phyloP scores from a whole-genome alignment of 1,284 basidiomycete species.

The Cutaneotrichosporon dermatis region DNA sequence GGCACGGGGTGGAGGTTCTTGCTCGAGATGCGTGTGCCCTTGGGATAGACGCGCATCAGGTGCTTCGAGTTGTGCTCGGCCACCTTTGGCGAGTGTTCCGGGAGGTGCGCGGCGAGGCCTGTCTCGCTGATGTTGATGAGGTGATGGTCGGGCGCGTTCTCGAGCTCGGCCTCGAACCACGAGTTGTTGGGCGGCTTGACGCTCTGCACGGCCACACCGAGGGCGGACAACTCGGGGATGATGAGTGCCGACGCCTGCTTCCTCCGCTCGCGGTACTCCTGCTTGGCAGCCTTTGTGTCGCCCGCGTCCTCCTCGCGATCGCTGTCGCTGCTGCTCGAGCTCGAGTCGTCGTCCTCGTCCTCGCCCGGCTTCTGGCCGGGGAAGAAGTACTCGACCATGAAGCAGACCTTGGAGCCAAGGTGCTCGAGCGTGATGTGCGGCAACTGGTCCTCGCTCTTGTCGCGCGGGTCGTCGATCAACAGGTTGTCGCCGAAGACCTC shows the following conservation, averaged over 20 bases:
- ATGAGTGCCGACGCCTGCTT: slow-evolving; percentile 2
- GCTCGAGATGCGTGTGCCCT: slow-evolving; percentile 72
- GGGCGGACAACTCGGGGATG: slow-evolving; percentile 13
- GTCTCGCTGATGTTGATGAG: slow-evolving; percentile 22
- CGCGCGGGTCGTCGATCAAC: not conserved
- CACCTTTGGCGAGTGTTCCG: slow-evolving; percentile 23
- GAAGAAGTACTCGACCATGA: slow-evolving; percentile 22
- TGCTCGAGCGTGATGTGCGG: slow-evolving; percentile 7
- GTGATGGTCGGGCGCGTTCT: slow-evolving; percentile 13
- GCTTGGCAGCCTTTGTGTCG: not conserved
- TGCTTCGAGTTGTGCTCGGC: slow-evolving; percentile 79
- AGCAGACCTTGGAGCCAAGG: slow-evolving; percentile 14
- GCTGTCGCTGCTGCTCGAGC: slow-evolving; percentile 1
- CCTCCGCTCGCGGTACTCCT: slow-evolving; percentile 7
- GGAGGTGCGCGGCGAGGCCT: slow-evolving; percentile 10
- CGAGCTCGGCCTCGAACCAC: slow-evolving; percentile 14
- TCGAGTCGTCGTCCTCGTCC: not conserved
- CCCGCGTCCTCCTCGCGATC: not conserved
- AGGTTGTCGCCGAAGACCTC: slow-evolving; percentile 17
- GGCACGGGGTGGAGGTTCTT: slow-evolving; percentile 86
- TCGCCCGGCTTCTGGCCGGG: not conserved
- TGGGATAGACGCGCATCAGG: slow-evolving; percentile 84
- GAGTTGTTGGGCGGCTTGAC: slow-evolving; percentile 16
- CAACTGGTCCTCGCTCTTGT: not conserved
- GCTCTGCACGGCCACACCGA: slow-evolving; percentile 18